Conservation (phyloP, 108 stramenopile genomes). For the Asterionellopsis glacialis region DNA sequence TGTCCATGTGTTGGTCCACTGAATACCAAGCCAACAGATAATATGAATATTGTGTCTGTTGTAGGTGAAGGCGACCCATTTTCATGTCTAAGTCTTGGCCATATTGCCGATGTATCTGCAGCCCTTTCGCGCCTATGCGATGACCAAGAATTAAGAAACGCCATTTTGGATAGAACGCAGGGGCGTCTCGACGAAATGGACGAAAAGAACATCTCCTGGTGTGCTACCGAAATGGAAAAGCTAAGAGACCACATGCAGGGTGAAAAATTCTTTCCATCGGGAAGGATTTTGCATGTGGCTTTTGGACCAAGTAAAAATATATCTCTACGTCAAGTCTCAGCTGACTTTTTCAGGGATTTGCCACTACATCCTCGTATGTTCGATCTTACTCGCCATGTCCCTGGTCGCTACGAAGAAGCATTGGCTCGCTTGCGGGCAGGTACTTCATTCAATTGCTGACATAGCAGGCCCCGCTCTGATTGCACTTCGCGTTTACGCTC, state of each 20-base stretch:
- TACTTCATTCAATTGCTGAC: background rate
- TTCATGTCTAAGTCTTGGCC: slow-evolving; percentile 56
- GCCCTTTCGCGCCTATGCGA: slow-evolving; percentile 54
- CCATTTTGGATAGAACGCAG: slow-evolving; percentile 34
- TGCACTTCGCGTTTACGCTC: no score
- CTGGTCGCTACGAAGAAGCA: slow-evolving; percentile 46
- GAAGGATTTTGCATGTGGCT: slow-evolving; percentile 24
- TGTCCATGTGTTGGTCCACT: slow-evolving; percentile 19
- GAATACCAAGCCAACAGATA: slow-evolving; percentile 5
- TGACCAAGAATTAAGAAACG: slow-evolving; percentile 42
- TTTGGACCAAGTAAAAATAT: slow-evolving; percentile 4
- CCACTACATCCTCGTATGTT: slow-evolving; percentile 57
- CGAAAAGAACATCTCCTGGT: slow-evolving; percentile 34
- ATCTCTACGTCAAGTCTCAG: slow-evolving; percentile 16
- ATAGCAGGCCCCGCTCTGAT: no score
- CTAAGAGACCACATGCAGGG: slow-evolving; percentile 34
- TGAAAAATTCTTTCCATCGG: slow-evolving; percentile 67
- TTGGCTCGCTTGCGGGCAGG: background rate
- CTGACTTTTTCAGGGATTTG: slow-evolving; percentile 29
- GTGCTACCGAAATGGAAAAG: slow-evolving; percentile 30
- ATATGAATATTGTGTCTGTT: slow-evolving; percentile 41
- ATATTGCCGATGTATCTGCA: slow-evolving; percentile 52
- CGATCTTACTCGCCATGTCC: slow-evolving; percentile 56
- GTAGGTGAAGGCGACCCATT: slow-evolving; percentile 76
- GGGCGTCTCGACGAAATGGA: slow-evolving; percentile 19